Conservation (phyloP, 2,329 filamentous ascomycete genomes). For the Fragosphaeria purpurea region DNA sequence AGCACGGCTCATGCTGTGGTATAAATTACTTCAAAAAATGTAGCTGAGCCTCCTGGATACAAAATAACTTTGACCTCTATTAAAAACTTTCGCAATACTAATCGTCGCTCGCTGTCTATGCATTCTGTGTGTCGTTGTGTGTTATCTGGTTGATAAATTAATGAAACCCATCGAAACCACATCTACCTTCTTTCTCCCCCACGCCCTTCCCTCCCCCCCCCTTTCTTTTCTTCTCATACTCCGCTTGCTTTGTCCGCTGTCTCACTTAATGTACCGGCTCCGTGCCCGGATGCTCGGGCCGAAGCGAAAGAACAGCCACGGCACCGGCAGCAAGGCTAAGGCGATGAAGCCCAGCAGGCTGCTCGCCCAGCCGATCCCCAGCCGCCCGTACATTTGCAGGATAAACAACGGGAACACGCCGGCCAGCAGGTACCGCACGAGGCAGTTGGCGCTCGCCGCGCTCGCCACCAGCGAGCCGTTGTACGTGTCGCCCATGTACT, state of each 20-base stretch:
- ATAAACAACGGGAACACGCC: constrained; percentile 52
- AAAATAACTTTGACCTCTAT: too few relatives aligned
- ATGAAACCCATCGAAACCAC: too few relatives aligned
- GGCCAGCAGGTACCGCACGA: constrained; percentile 45
- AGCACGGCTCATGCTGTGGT: too few relatives aligned
- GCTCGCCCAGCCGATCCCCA: constrained; percentile 37
- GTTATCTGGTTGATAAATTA: too few relatives aligned
- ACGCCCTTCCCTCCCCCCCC: not conserved
- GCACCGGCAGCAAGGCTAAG: constrained; percentile 37
- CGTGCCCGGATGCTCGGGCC: constrained; percentile 31
- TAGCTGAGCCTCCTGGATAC: too few relatives aligned
- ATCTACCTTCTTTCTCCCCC: too few relatives aligned
- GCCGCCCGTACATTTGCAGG: constrained; percentile 38
- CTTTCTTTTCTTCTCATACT: not conserved
- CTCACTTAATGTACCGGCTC: constrained; percentile 28
- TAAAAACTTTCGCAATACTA: too few relatives aligned
- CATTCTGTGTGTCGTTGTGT: too few relatives aligned
- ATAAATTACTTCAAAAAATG: too few relatives aligned
- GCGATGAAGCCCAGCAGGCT: constrained; percentile 39
- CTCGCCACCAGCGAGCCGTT: constrained; percentile 45
- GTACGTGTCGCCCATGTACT: constrained; percentile 48
- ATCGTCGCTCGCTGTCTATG: too few relatives aligned
- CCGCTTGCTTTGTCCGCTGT: constrained; percentile 11
- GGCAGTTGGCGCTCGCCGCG: constrained; percentile 48
- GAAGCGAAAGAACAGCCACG: constrained; percentile 42